Evolutionary conservation across 495 filamentous ascomycete genomes (phyloP), one percentile per base, ranked within the genome.

Genomic region (Aspergillus hancockii): DNA sequence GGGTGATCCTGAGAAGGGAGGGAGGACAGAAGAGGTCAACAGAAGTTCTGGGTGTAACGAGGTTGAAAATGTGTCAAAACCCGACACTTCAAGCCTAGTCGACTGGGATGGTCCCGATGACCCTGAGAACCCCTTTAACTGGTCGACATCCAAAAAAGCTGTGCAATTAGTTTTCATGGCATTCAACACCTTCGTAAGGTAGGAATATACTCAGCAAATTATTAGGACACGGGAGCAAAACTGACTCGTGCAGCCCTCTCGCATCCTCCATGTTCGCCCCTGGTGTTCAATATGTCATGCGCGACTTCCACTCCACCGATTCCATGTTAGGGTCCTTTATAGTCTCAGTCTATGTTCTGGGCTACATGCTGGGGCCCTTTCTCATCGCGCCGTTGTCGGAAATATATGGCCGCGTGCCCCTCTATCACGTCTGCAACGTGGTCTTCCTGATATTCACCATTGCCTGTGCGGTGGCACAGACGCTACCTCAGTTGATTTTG

Each of bases 211-310:
- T 7, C 23, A 47, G 18, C 18, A 18, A 8, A 12, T 28, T 30
- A 23, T 18, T 18, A 51, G 8, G 8, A 14, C 16, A 12, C 23
- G 21, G 14, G 25, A 28, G 32, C 49, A 3, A 54, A 9, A 9
- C 60, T 63, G 52, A 63, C 43, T 28, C 30, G 30, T 4, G 2
- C 49, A 69, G 69, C 13, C 67, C 69, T 4, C 77, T 89, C 36
- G 85, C 85, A 0, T 87, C 86, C 1, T 85, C 85, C 2, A 88
- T 89, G 68, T 79, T 89, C 54, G 83, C 86, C 0, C 86, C 86
- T 3, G 85, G 83, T 8, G 81, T 87, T 38, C 62, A 62, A 9
- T 73, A 72, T 21, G 79, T 87, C 31, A 77, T 81, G 63, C 55
- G 61, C 28, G 82, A 86, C 3, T 88, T 87, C 60, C 63, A 76